Evolutionary conservation across 768 basidiomycete species (phyloP), one percentile per base, ranked within the genome.

Genomic region (Tricholoma bakamatsutake): DNA sequence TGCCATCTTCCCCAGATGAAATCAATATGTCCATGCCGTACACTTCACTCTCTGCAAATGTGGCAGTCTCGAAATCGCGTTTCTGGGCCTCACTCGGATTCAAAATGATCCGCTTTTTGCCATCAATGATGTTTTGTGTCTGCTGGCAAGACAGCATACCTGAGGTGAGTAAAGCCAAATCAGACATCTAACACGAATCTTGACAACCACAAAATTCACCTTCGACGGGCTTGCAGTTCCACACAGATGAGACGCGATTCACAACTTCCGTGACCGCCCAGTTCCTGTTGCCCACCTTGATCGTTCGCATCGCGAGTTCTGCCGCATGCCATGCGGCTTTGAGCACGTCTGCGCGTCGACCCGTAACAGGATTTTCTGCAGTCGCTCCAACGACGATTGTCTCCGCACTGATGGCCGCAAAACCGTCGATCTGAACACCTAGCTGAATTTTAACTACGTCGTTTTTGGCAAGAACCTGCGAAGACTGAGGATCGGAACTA

Each of bases 341-440:
- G 71, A 98, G 74, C 49, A 89, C 94, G 66, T 98, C 95, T 39
- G 95, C 96, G 43, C 85, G 85, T 58, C 87, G 75, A 47, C 91
- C 97, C 3, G 89, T 93, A 18, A 87, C 88, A 18, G 92, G 93
- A 56, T 79, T 76, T 54, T 82, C 75, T 21, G 79, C 73, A 53
- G 83, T 84, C 35, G 92, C 87, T 39, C 93, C 91, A 31, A 98
- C 82, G 57, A 97, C 83, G 64, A 98, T 71, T 52, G 96, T 98
- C 72, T 99, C 97, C 33, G 93, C 97, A 67, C 83, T 84, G 70
- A 97, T 85, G 53, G 93, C 85, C 17, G 95, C 94, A 71, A 90
- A 98, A 55, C 97, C 97, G 69, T 98, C 96, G 71, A 99, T 93
- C 67, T 99, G 97, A 17, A 95, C 94, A 46, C 97, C 97, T 57